Evolutionary conservation across 495 filamentous ascomycete genomes (phyloP).

Genomic region (Chaetomium cochliodes): DNA sequence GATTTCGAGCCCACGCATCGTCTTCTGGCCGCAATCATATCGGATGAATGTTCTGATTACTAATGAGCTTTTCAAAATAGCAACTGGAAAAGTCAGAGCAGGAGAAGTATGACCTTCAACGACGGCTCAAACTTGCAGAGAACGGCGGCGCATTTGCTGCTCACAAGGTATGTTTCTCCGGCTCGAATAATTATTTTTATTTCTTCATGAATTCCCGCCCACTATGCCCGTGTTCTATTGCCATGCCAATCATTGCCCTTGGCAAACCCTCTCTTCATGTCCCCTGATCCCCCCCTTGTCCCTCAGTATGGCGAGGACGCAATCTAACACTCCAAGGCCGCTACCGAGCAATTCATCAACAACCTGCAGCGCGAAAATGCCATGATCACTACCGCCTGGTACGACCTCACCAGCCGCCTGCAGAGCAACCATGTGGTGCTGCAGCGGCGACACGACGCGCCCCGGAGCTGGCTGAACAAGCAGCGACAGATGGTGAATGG

Average conservation of each 20-base stretch:
- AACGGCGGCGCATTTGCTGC: slow-evolving; percentile 44
- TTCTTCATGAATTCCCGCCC: too few species aligned
- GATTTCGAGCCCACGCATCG: not conserved
- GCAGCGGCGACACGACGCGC: slow-evolving; percentile 70
- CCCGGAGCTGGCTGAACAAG: slow-evolving; percentile 86
- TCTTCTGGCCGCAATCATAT: not conserved
- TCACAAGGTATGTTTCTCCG: slow-evolving; percentile 47
- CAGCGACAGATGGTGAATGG: slow-evolving; percentile 74
- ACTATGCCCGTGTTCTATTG: not conserved
- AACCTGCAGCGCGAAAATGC: slow-evolving; percentile 77
- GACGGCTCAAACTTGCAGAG: slow-evolving; percentile 47
- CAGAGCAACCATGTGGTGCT: slow-evolving; percentile 86
- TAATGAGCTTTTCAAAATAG: slow-evolving; percentile 26
- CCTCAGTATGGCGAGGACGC: not conserved
- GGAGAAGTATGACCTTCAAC: slow-evolving; percentile 49
- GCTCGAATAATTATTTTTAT: not conserved
- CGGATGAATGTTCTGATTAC: not conserved
- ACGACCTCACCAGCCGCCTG: slow-evolving; percentile 77
- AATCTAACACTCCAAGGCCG: slow-evolving; percentile 39
- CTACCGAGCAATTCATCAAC: slow-evolving; percentile 62
- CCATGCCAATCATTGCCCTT: not conserved
- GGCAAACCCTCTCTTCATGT: too few species aligned
- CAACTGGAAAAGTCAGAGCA: slow-evolving; percentile 53
- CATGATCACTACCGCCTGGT: slow-evolving; percentile 88
- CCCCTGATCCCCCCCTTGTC: too few species aligned